Evolutionary conservation across 306 rosid species (phyloP).

Genomic region (Ormosia semicastrata): DNA sequence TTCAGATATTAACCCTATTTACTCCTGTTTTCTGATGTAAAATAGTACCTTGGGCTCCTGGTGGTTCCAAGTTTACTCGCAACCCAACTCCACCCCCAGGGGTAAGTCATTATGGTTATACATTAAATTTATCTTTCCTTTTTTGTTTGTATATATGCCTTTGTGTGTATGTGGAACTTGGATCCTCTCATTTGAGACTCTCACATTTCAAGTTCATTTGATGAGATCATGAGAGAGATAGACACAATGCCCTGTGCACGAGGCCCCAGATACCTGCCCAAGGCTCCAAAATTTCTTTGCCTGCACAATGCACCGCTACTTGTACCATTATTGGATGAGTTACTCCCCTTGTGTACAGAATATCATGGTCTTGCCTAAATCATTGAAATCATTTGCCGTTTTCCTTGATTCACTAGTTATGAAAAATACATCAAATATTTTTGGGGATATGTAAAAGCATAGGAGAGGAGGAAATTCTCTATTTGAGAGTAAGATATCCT

Average conservation of each 20-base stretch:
- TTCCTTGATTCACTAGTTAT: background rate
- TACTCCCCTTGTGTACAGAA: background rate
- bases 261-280: background rate
- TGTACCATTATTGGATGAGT: background rate
- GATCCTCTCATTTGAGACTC: background rate
- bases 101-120: conserved; percentile 49
- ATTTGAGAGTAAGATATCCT: background rate
- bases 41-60: conserved; percentile 98
- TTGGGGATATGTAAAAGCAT: background rate
- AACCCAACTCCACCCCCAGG: conserved; percentile 92
- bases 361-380: background rate
- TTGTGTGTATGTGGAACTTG: background rate
- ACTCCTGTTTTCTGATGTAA: conserved; percentile 23
- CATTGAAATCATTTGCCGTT: background rate
- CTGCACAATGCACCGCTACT: background rate
- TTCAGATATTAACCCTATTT: conserved; percentile 16
- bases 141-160: background rate
- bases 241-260: background rate
- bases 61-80: conserved; percentile 90
- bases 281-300: background rate
- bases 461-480: background rate
- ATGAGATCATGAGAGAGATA: background rate
- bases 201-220: background rate
- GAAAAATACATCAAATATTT: background rate
- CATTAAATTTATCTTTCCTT: background rate